A percentile compares a stretch with the other conserved stretches of the same genome.
phyloP scores from a whole-genome alignment of 2,329 filamentous ascomycete genomes.

The Mycogone perniciosa region DNA sequence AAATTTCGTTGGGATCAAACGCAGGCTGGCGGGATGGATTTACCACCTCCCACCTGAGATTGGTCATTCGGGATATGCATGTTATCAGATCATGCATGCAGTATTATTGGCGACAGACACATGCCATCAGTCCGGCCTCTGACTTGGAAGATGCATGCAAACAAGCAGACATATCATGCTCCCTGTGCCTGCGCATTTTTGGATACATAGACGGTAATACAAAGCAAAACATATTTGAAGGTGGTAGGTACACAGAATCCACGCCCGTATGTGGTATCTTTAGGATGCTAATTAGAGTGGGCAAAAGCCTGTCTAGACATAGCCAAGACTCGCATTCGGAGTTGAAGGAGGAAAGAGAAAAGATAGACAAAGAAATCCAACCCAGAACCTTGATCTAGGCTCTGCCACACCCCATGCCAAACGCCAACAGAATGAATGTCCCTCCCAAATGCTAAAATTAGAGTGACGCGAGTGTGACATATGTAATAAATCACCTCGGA shows the following conservation, averaged over 20 bases:
- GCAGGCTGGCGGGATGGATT: too few relatives aligned
- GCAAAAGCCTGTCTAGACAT: not conserved
- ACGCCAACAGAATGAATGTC: conserved; percentile 6
- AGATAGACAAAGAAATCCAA: not conserved
- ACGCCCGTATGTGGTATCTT: not conserved
- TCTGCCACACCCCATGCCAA: not conserved
- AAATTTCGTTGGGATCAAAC: too few relatives aligned
- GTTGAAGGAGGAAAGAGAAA: not conserved
- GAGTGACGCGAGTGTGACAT: not conserved
- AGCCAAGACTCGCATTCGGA: not conserved
- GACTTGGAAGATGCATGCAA: too few relatives aligned
- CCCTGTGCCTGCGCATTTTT: too few relatives aligned
- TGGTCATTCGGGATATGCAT: too few relatives aligned
- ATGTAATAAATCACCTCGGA: not conserved
- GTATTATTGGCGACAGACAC: too few relatives aligned
- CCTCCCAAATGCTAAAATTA: not conserved
- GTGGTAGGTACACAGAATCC: not conserved
- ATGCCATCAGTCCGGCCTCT: too few relatives aligned
- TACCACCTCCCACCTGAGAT: too few relatives aligned
- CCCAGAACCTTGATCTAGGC: not conserved
- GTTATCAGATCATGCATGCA: too few relatives aligned
- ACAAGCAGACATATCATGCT: too few relatives aligned
- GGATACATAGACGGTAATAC: not conserved
- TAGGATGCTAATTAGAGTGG: not conserved
- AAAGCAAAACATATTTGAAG: not conserved